Conservation (phyloP, 305 asterid species). For the Fraxinus baroniana region DNA sequence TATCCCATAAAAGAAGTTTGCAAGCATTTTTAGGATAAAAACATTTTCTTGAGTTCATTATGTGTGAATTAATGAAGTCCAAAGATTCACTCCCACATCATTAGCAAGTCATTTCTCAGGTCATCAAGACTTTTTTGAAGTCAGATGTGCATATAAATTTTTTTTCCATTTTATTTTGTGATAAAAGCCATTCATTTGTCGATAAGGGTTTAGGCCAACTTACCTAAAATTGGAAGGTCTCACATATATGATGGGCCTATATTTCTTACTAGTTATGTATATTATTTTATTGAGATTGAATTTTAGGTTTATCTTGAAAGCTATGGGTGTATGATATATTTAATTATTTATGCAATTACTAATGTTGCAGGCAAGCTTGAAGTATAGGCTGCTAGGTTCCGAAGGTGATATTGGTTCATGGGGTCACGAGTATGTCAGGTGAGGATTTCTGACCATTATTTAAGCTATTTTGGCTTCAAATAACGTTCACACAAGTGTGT, state of each 20-base stretch:
- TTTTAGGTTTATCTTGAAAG: neutral
- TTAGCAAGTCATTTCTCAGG: neutral
- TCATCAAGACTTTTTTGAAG: neutral
- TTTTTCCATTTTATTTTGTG: neutral
- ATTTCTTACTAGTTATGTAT: neutral
- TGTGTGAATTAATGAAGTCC: neutral
- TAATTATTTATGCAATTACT: constrained; percentile 22
- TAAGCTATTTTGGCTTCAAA: constrained; percentile 4
- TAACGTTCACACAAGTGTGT: constrained; percentile 5
- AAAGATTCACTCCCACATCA: neutral
- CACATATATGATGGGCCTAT: neutral
- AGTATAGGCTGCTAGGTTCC: constrained; percentile 87
- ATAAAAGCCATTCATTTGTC: neutral
- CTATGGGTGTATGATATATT: neutral
- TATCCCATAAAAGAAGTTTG: neutral
- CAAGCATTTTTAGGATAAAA: neutral
- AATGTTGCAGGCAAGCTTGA: constrained; percentile 84
- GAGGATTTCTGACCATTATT: constrained; percentile 23
- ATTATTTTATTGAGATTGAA: constrained; percentile 1
- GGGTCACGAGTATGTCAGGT: constrained; percentile 99
- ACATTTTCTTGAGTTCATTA: neutral
- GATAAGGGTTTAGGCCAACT: neutral
- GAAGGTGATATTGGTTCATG: constrained; percentile 97
- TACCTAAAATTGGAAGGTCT: neutral
- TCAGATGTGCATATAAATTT: neutral